Percentiles rank a stretch among this genome's conserved stretches.
phyloP scores from a whole-genome alignment of 306 rosid genomes.

The Albizia julibrissin region DNA sequence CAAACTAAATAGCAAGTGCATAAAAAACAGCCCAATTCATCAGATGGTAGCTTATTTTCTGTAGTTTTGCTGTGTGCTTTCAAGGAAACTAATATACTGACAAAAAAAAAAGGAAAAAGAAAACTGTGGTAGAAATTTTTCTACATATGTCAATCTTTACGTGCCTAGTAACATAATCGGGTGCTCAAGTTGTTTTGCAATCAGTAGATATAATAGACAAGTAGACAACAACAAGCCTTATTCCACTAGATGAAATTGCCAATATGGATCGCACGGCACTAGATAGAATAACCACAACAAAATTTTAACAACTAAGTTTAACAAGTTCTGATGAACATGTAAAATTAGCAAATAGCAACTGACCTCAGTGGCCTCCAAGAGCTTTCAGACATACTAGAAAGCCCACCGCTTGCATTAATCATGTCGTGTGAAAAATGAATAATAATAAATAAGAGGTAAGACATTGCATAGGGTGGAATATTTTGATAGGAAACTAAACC shows the following conservation, averaged over 20 bases:
- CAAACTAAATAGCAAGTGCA: not conserved
- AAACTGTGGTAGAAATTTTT: not conserved
- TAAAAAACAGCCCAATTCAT: not conserved
- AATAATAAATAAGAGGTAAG: not conserved
- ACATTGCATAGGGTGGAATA: not conserved
- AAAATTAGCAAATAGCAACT: constrained; percentile 2
- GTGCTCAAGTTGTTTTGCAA: not conserved
- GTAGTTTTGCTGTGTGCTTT: not conserved
- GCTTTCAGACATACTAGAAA: constrained; percentile 1
- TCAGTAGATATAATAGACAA: not conserved
- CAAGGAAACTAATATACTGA: not conserved
- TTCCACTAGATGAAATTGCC: too few species aligned
- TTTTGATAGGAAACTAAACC: not conserved
- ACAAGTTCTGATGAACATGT: not conserved
- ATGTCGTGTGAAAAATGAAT: not conserved
- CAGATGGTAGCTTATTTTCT: not conserved
- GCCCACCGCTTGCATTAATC: not conserved
- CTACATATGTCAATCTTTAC: not conserved
- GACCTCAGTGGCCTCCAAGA: constrained; percentile 12
- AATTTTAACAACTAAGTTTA: not conserved
- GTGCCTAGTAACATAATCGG: not conserved
- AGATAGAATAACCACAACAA: not conserved
- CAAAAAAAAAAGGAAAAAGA: not conserved
- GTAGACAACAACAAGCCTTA: too few species aligned
- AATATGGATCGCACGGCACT: too few species aligned